Conservation (phyloP, 257 asterid species). For the Scutellaria baicalensis region DNA sequence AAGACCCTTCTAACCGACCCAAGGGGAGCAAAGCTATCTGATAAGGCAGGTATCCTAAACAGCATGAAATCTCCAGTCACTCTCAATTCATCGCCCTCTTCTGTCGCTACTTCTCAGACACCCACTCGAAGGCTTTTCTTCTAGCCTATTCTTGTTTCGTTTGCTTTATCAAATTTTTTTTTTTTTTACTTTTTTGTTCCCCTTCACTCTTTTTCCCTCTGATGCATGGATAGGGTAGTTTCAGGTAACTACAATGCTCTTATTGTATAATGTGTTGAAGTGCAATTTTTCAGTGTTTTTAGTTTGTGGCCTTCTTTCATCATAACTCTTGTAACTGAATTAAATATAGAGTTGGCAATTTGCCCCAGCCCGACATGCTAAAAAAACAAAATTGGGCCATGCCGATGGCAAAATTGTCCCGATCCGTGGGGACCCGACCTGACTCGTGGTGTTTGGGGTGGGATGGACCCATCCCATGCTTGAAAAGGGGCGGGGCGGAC, state of each 20-base stretch:
- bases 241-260: neutral
- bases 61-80: constrained; percentile 32
- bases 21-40: constrained; percentile 51
- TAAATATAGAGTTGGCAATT: too few species aligned
- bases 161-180: too few species aligned
- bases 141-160: constrained; percentile 10
- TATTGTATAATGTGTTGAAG: neutral
- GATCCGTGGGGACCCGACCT: too few species aligned
- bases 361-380: too few species aligned
- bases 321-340: neutral
- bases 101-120: constrained; percentile 10
- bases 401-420: too few species aligned
- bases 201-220: neutral
- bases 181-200: neutral
- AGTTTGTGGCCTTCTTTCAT: neutral
- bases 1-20: constrained; percentile 79
- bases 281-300: neutral
- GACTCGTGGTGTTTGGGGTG: too few species aligned
- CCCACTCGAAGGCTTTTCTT: constrained; percentile 30
- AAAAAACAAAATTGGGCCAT: too few species aligned
- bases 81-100: constrained; percentile 15
- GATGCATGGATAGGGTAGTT: constrained; percentile 7
- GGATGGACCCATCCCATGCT: too few species aligned
- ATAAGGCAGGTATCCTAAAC: constrained; percentile 35
- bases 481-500: too few species aligned